Conservation (phyloP, 164 flowering plant species). For the Macadamia tetraphylla region DNA sequence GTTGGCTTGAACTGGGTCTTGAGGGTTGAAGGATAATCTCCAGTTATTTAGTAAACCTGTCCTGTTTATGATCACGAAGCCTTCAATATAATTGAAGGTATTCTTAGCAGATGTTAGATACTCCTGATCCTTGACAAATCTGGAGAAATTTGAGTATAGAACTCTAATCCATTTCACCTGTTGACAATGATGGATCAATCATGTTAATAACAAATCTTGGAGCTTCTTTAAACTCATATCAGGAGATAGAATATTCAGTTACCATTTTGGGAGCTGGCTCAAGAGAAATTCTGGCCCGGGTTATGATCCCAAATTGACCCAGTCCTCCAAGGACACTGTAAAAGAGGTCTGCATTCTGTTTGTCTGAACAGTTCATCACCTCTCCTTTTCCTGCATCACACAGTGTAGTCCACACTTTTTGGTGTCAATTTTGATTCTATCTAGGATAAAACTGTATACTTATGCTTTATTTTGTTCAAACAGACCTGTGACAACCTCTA, state of each 20-base stretch:
- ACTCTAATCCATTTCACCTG: conserved; percentile 95
- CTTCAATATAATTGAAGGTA: conserved; percentile 85
- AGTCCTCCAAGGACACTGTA: conserved; percentile 81
- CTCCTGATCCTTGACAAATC: conserved; percentile 77
- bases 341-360: conserved; percentile 68
- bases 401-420: neutral
- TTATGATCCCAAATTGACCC: conserved; percentile 93
- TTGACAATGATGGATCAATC: neutral
- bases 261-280: conserved; percentile 84
- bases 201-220: neutral
- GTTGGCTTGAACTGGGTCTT: conserved; percentile 66
- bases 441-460: no score
- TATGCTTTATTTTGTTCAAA: conserved; percentile 1
- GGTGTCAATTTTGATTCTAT: neutral
- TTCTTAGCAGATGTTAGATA: conserved; percentile 46
- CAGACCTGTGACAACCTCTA: conserved; percentile 88
- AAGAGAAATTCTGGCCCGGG: conserved; percentile 73
- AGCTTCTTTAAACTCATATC: neutral
- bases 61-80: conserved; percentile 74
- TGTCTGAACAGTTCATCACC: conserved; percentile 58
- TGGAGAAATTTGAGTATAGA: conserved; percentile 64
- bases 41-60: conserved; percentile 74
- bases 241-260: conserved; percentile 10
- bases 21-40: conserved; percentile 75
- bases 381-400: conserved; percentile 85